phyloP scores from a whole-genome alignment of 2,329 filamentous ascomycete species.

The Penicillium brasilianum region DNA sequence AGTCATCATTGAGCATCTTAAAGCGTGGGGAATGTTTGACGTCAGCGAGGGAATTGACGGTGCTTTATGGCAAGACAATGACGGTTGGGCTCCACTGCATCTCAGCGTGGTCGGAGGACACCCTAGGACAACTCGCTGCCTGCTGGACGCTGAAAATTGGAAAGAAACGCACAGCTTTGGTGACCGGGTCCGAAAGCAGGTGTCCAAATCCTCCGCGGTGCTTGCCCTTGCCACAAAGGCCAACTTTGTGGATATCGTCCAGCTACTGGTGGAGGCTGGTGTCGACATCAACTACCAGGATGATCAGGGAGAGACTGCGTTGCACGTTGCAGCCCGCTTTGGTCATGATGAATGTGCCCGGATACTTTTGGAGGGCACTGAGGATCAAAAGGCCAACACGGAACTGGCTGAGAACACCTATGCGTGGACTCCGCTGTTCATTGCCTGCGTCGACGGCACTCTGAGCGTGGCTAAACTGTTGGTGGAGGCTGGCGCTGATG shows the following conservation, averaged over 20 bases:
- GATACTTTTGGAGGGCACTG: slow-evolving; percentile 72
- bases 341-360: slow-evolving; percentile 81
- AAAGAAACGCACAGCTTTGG: slow-evolving; percentile 67
- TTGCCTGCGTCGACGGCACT: slow-evolving; percentile 88
- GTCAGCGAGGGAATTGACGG: slow-evolving; percentile 86
- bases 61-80: slow-evolving; percentile 85
- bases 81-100: slow-evolving; percentile 89
- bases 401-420: slow-evolving; percentile 83
- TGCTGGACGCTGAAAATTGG: slow-evolving; percentile 82
- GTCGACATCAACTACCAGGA: slow-evolving; percentile 95
- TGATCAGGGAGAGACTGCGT: slow-evolving; percentile 83
- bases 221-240: slow-evolving; percentile 86
- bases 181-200: slow-evolving; percentile 67
- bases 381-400: slow-evolving; percentile 73
- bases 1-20: slow-evolving; percentile 84
- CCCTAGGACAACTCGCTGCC: slow-evolving; percentile 77
- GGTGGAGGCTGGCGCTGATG: slow-evolving; percentile 75
- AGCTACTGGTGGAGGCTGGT: slow-evolving; percentile 84
- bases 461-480: slow-evolving; percentile 75
- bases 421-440: slow-evolving; percentile 93
- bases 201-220: slow-evolving; percentile 84
- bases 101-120: slow-evolving; percentile 92
- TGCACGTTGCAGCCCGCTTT: slow-evolving; percentile 90
- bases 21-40: slow-evolving; percentile 85
- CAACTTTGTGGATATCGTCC: slow-evolving; percentile 82